Percentiles rank a stretch among this genome's conserved stretches.
These are phyloP conservation scores for Diaporthe australafricana DNA, from an alignment of 2,329 filamentous ascomycete genomes.

Conservation along the genomic window DNA sequence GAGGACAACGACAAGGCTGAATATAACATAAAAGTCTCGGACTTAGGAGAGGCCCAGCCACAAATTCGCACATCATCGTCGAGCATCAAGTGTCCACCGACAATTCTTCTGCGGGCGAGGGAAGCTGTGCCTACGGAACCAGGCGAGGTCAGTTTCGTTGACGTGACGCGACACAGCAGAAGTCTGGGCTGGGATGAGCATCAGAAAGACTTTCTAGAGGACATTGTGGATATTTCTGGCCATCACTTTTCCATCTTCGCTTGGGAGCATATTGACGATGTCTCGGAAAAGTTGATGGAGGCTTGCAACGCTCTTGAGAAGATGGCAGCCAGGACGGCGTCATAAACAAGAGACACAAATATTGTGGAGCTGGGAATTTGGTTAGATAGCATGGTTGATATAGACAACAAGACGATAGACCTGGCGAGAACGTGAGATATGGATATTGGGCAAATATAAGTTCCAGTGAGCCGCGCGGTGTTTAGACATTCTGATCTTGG, in stretches of 20 bases:
- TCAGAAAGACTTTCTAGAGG: conserved; percentile 54
- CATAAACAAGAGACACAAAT: background rate
- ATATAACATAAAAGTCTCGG: background rate
- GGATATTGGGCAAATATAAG: no score
- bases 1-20: background rate
- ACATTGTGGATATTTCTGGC: conserved; percentile 61
- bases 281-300: conserved; percentile 43
- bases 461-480: no score
- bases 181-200: conserved; percentile 64
- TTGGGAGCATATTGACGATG: conserved; percentile 42
- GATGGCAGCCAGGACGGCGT: background rate
- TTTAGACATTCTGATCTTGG: no score
- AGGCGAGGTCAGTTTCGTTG: conserved; percentile 50
- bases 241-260: conserved; percentile 64
- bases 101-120: conserved; percentile 59
- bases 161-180: conserved; percentile 55
- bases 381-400: background rate
- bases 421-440: no score
- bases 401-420: no score
- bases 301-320: conserved; percentile 45
- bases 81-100: conserved; percentile 47
- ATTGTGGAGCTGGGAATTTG: background rate
- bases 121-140: conserved; percentile 51
- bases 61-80: conserved; percentile 22
- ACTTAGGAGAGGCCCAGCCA: background rate